Base-by-base conservation (phyloP, 2,329 filamentous ascomycete genomes). In the Stachybotrys elegans region DNA sequence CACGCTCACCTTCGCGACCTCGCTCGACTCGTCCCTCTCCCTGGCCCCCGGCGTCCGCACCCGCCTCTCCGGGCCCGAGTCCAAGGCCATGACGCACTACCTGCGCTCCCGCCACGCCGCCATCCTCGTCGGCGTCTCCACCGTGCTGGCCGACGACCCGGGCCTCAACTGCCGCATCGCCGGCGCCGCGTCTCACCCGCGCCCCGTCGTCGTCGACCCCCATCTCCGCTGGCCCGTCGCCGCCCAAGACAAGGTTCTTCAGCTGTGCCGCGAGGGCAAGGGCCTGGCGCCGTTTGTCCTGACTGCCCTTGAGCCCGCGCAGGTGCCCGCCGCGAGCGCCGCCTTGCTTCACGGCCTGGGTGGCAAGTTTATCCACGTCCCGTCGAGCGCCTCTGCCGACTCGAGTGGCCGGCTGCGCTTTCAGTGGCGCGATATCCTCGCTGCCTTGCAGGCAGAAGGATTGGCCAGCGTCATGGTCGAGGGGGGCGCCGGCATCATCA, bases 11-110 rank as follows among this genome's bases (percentile, higher is more conserved):
- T 97, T 91, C 65, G 92, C 93, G 19, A 86, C 84, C 6, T 96
- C 91, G 4, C 83, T 98, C 53, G 92, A 97, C 68, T 84, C 86
- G 32, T 79, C 83, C 43, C 75, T 94, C 41, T 80, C 90, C 2
- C 75, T 92, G 22, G 75, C 83, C 0, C 88, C 89, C 0, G 90
- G 90, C 13, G 73, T 81, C n/a, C 86, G 86, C 52, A 97, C 92
- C 3, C 73, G 78, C 0, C 78, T 97, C 13, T 97, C 92, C 2
- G 91, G 91, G 4, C 79, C 85, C 0, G 75, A 83, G 50, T 88
- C 88, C 29, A 95, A 95, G 65, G 79, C 87, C 43, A 94, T 97
- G 88, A 96, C 92, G 0, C 92, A 97, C 65, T 88, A 86, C 61
- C 78, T 97, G 22, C 87, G 92, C 56, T 83, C 84, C 12, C 78